Percentiles rank a stretch among this genome's conserved stretches.
Conservation (phyloP, 768 basidiomycete species). For the Naganishia randhawae region DNA sequence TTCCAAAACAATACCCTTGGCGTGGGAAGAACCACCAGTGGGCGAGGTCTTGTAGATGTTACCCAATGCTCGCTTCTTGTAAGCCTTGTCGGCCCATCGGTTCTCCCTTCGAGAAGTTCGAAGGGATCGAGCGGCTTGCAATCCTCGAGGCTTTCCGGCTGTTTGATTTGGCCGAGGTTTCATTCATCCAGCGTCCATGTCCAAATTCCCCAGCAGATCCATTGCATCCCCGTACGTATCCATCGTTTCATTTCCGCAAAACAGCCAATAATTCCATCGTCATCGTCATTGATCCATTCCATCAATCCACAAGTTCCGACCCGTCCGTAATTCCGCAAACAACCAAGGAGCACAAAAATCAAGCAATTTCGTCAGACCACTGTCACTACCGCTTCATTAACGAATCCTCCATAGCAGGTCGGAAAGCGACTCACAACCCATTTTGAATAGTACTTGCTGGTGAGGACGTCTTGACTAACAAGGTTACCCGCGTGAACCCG, state of each 20-base stretch:
- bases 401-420: not conserved
- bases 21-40: slow-evolving; percentile 97
- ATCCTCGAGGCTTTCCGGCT: slow-evolving; percentile 99
- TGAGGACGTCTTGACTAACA: slow-evolving; percentile 2
- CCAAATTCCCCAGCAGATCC: too few relatives aligned
- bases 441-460: slow-evolving; percentile 21
- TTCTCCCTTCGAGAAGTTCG: slow-evolving; percentile 88
- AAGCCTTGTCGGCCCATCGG: slow-evolving; percentile 98
- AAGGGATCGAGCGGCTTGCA: slow-evolving; percentile 98
- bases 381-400: not conserved
- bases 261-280: not conserved
- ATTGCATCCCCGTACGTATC: not conserved
- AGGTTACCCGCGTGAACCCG: not conserved
- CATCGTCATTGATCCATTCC: not conserved
- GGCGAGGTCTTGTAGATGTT: slow-evolving; percentile 99
- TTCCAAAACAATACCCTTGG: slow-evolving; percentile 99
- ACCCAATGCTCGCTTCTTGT: slow-evolving; percentile 99
- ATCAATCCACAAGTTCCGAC: not conserved
- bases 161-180: too few relatives aligned
- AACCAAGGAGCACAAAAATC: not conserved
- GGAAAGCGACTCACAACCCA: slow-evolving; percentile 23
- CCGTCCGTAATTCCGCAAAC: not conserved
- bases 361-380: not conserved
- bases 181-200: not conserved
- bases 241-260: not conserved